Percentiles rank a stretch among this genome's conserved stretches.
These are phyloP conservation scores for Fonsecaea monophora DNA, from an alignment of 2,329 filamentous ascomycete genomes.

Conservation along the genomic window DNA sequence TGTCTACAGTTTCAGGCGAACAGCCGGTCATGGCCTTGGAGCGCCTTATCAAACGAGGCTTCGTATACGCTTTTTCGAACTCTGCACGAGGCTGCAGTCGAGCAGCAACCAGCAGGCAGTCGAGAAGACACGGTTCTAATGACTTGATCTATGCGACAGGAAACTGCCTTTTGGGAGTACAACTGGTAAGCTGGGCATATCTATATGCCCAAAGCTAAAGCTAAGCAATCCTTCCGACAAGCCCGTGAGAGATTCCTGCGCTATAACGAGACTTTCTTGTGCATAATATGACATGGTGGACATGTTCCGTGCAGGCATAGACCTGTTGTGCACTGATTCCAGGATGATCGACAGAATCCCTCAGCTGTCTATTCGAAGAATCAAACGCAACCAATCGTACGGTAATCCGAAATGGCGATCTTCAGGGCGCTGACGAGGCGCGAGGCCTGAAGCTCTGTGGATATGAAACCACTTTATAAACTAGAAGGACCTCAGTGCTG, in stretches of 20 bases:
- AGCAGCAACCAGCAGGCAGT: neutral
- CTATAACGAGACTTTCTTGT: slow-evolving; percentile 2
- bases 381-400: slow-evolving; percentile 5
- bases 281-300: neutral
- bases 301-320: neutral
- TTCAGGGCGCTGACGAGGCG: neutral
- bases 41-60: neutral
- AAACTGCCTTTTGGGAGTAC: neutral
- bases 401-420: neutral
- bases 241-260: neutral
- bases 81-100: neutral
- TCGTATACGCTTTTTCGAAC: neutral
- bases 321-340: slow-evolving; percentile 2
- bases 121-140: neutral
- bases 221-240: slow-evolving; percentile 14
- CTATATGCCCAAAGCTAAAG: neutral
- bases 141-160: neutral
- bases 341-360: slow-evolving; percentile 3
- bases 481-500: neutral
- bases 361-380: slow-evolving; percentile 5
- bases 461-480: neutral
- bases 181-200: slow-evolving; percentile 7
- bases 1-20: neutral
- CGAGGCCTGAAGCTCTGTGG: neutral
- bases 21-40: neutral